Evolutionary conservation across 1,139 yeast genomes (phyloP), one percentile per base, ranked within the genome.

Genomic region (Magnusiomyces starmeri): DNA sequence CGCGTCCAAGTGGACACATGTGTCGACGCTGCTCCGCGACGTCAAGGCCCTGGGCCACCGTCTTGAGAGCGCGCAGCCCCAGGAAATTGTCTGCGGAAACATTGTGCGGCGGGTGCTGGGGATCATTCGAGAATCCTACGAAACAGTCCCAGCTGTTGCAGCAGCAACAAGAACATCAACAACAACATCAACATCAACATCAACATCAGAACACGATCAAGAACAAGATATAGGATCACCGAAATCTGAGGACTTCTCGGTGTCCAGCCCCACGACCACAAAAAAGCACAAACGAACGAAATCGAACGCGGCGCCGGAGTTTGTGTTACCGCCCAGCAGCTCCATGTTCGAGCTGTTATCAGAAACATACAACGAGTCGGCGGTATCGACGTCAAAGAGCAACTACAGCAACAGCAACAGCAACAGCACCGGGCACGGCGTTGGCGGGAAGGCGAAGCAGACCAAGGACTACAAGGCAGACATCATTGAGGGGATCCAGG

Each of bases 401-500:
- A 63, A 65, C 54, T 65, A 62, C 49, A 62, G 59, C 51, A 60
- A 56, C 44, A 25, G 45, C 43, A 37, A 53, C 24, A 25, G 47
- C 29, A 45, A 49, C 26, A 62, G 24, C 43, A 18, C 26, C 46
- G 40, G 47, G 42, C n/a, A n/a, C n/a, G n/a, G n/a, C n/a, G n/a
- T n/a, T n/a, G n/a, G n/a, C n/a, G n/a, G n/a, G 22, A 53, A 18
- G 50, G 70, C 66, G 72, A 75, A 71, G 59, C 71, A 50, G 32
- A 71, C 70, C 54, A 76, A 79, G 60, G 96, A 88, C 63, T 77
- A 86, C 63, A 79, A 96, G 63, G 87, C 96, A 6, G 83, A 88
- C 42, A 84, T 90, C 39, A 90, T 92, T 55, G 97, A 92, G 68
- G 97, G 96, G 3, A 90, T 94, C 57, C 84, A 89, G 65, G 97